Evolutionary conservation across 129 eudicot genomes (phyloP), one percentile per base, ranked within the genome.

Genomic region (Deinandra increscens): DNA sequence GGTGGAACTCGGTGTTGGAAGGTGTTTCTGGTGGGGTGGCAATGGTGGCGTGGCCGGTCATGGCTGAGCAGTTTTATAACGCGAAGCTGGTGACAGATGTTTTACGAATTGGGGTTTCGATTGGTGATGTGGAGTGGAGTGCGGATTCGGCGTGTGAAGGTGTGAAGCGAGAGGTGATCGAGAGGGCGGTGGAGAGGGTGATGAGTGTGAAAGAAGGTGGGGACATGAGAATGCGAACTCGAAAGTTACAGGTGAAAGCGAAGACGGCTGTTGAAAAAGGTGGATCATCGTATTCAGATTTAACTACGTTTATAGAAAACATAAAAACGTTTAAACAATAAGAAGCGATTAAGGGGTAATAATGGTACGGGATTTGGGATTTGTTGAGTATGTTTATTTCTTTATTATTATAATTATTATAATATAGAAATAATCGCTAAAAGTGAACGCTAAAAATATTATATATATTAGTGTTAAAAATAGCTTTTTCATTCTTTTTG

Each of bases 1-100:
- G 92, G 50, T 86, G 88, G 92, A 86, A 86, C 65, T 86, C 92
- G 56, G 55, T 53, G 36, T 56, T 83, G 41, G 94, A 84, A 81
- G 89, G 83, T 5, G 42, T 84, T n/a, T 39, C 60, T 1, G 67
- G 83, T 2, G 95, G 87, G 33, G 84, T 87, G 60, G 85, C 84
- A 1, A 79, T 87, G 90, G 89, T 82, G 63, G 70, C 87, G 0
- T 87, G 89, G 89, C 95, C 87, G 0, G 56, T 75, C 0, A 76
- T 74, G 45, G 87, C 85, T 0, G 95, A 87, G 43, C 95, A 87
- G 22, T 87, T 87, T 20, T 74, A 64, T 59, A 87, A 84, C 7
- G 89, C 80, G 46, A 87, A 81, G 38, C 20, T 87, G 34, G 50
- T 87, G 49, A 84, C 85, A 0, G 79, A 87, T 42, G 68, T 84